Conservation (phyloP, 352 stramenopile genomes). For the Lagenidium sp. region DNA sequence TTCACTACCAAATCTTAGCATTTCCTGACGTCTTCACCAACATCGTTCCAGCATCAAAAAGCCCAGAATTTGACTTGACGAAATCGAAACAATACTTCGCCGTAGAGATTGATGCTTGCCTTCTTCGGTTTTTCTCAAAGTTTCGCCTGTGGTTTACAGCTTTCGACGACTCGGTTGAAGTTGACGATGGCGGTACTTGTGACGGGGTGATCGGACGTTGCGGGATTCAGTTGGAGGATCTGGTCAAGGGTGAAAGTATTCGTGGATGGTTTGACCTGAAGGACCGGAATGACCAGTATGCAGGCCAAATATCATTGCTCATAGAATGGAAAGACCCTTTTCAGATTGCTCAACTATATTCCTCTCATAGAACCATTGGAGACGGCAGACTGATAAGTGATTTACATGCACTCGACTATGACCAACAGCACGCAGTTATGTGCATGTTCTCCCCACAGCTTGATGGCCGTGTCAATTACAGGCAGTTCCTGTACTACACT, state of each 20-base stretch:
- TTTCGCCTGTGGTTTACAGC: constrained; percentile 78
- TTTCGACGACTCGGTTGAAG: constrained; percentile 69
- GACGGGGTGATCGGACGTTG: constrained; percentile 71
- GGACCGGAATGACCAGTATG: constrained; percentile 40
- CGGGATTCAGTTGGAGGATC: constrained; percentile 48
- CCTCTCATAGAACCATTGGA: constrained; percentile 17
- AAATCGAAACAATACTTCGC: constrained; percentile 52
- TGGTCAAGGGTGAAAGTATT: constrained; percentile 62
- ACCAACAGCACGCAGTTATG: constrained; percentile 60
- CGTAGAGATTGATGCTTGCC: constrained; percentile 58
- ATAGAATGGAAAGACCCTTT: constrained; percentile 78
- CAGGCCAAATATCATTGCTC: constrained; percentile 58
- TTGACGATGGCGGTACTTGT: constrained; percentile 19
- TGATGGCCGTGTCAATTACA: constrained; percentile 66
- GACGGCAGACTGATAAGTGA: constrained; percentile 12
- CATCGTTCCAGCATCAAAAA: constrained; percentile 49
- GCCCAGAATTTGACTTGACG: constrained; percentile 70
- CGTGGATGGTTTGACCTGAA: constrained; percentile 63
- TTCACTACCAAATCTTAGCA: constrained; percentile 86
- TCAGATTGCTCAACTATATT: constrained; percentile 45
- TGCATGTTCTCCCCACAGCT: constrained; percentile 42
- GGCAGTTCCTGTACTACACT: constrained; percentile 52
- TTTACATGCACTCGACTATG: constrained; percentile 51
- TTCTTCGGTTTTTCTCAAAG: constrained; percentile 79
- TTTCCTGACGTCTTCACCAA: constrained; percentile 88